A percentile compares a stretch with the other conserved stretches of the same genome.
These are phyloP conservation scores for Leccinum fallax DNA, from an alignment of 1,284 basidiomycete genomes.

Conservation along the genomic window DNA sequence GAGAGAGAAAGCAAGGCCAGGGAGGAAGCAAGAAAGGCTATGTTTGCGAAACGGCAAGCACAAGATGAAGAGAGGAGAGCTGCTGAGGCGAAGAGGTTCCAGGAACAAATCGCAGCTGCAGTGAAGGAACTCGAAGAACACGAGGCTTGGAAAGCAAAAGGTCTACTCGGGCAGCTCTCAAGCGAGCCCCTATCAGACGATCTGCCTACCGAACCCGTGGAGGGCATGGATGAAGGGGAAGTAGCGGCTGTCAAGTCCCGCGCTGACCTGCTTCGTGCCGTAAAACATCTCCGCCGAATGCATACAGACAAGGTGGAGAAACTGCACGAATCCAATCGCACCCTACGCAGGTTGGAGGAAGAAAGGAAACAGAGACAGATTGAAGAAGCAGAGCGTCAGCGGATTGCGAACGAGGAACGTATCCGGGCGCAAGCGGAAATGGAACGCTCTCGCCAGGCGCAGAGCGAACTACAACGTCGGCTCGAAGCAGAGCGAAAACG, in stretches of 20 bases:
- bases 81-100: constrained; percentile 20
- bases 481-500: constrained; percentile 13
- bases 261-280: constrained; percentile 12
- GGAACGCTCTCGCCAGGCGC: constrained; percentile 11
- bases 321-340: constrained; percentile 16
- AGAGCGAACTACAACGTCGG: constrained; percentile 10
- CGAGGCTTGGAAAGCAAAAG: constrained; percentile 6
- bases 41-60: constrained; percentile 24
- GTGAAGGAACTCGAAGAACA: constrained; percentile 23
- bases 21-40: constrained; percentile 27
- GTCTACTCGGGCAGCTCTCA: constrained; percentile 3
- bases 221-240: constrained; percentile 32
- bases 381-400: constrained; percentile 17
- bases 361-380: constrained; percentile 23
- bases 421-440: constrained; percentile 8
- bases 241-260: constrained; percentile 11
- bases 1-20: constrained; percentile 30
- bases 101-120: constrained; percentile 25
- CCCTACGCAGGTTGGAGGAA: constrained; percentile 22
- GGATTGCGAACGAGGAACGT: constrained; percentile 22
- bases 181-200: constrained; percentile 3
- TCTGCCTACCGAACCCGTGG: constrained; percentile 15
- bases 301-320: constrained; percentile 20
- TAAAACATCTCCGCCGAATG: constrained; percentile 23
- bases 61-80: constrained; percentile 29